A percentile compares a stretch with the other conserved stretches of the same genome.
These are phyloP conservation scores for Papilionanthe hybrid DNA, from an alignment of 116 monocot genomes.

Conservation along the genomic window DNA sequence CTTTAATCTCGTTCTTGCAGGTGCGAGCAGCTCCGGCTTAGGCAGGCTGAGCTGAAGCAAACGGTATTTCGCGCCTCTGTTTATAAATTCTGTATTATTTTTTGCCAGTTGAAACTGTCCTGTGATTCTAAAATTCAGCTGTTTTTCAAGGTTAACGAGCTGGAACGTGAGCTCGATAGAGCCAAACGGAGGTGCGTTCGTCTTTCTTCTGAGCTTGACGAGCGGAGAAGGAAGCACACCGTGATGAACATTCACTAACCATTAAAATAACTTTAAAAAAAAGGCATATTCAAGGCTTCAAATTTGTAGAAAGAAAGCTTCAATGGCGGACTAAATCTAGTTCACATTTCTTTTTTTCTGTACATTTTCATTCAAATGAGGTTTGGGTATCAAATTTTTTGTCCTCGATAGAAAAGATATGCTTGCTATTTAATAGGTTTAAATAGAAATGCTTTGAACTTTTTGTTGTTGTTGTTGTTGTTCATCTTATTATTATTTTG, in stretches of 20 bases:
- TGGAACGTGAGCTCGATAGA: constrained; percentile 39
- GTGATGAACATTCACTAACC: not conserved
- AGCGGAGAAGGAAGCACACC: constrained; percentile 7
- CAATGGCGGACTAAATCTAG: no score
- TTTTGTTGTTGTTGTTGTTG: no score
- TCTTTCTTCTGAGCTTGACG: constrained; percentile 30
- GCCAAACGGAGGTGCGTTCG: constrained; percentile 31
- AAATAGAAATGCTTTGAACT: no score
- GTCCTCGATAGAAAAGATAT: no score
- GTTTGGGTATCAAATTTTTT: no score
- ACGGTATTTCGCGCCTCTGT: constrained; percentile 16
- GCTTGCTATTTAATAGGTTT: no score
- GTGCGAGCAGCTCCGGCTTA: constrained; percentile 35
- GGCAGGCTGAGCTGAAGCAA: constrained; percentile 35
- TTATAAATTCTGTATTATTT: not conserved
- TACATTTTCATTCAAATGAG: no score
- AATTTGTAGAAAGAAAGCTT: no score
- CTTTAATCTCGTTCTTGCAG: constrained; percentile 16
- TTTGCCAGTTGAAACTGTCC: not conserved
- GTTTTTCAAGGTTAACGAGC: constrained; percentile 24
- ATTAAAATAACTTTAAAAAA: not conserved
- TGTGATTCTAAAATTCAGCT: not conserved
- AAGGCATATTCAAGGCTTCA: not conserved
- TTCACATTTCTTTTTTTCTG: no score
- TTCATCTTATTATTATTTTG: no score